Evolutionary conservation across 2,329 filamentous ascomycete genomes (phyloP).

Genomic region (Trichophyton simii): DNA sequence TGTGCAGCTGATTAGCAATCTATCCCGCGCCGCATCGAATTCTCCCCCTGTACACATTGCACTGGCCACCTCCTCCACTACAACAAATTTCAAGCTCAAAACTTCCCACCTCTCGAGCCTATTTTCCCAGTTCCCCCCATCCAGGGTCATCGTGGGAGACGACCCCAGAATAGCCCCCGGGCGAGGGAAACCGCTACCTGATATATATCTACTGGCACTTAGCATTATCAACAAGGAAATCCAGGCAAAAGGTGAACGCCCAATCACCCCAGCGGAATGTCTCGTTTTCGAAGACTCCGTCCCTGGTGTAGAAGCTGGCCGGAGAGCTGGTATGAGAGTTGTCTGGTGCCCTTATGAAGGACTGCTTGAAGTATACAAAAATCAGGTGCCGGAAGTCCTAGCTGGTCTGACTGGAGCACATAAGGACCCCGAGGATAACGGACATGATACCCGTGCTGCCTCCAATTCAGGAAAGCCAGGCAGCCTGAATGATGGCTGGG

Average conservation of each 20-base stretch:
- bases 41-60: constrained; percentile 57
- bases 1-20: constrained; percentile 46
- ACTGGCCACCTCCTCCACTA: constrained; percentile 68
- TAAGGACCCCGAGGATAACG: constrained; percentile 38
- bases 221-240: constrained; percentile 70
- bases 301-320: constrained; percentile 78
- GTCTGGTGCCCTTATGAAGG: constrained; percentile 82
- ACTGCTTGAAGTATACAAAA: constrained; percentile 61
- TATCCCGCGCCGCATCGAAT: constrained; percentile 24
- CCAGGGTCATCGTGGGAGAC: constrained; percentile 73
- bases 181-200: constrained; percentile 84
- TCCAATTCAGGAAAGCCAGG: constrained; percentile 39
- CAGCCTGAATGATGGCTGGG: constrained; percentile 50
- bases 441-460: constrained; percentile 26
- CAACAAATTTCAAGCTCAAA: constrained; percentile 64
- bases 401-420: constrained; percentile 68
- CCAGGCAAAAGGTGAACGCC: constrained; percentile 39
- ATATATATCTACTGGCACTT: constrained; percentile 84
- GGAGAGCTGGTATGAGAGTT: constrained; percentile 87
- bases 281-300: constrained; percentile 95
- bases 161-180: constrained; percentile 64
- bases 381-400: constrained; percentile 66
- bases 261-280: constrained; percentile 71
- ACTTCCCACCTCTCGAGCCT: constrained; percentile 43
- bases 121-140: constrained; percentile 49